Evolutionary conservation across 257 asterid genomes (phyloP), one percentile per base, ranked within the genome.

Genomic region (Euphrasia confusa): DNA sequence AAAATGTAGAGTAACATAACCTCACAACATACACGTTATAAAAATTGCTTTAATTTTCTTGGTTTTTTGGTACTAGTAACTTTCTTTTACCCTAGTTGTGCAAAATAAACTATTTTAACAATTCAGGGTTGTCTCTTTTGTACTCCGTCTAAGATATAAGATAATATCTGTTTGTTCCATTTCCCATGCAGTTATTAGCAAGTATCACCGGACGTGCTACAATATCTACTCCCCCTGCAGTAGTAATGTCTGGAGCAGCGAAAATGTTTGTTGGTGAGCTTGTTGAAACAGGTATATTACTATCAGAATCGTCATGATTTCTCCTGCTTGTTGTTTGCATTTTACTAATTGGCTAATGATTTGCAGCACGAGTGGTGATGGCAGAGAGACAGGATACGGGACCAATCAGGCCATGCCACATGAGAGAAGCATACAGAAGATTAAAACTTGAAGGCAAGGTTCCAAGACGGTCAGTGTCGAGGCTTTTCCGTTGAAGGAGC

Each of bases 211-310:
- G 95, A 76, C 86, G 83, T 64, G 83, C 94, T 9, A 91, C 88
- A 75, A 80, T 86, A 39, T 81, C 95, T 35, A 13, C 80, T 42
- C 98, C 92, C 53, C 80, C 84, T 90, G 83, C 88, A 44, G 88
- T 88, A 33, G 97, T 91, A 71, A 88, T 79, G 39, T 89, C 95
- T 55, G 95, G 97, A 68, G 85, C 84, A 27, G 97, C 95, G 54
- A 91, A 91, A 70, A 86, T 88, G 95, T 86, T 91, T 62, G 95
- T 88, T 0, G 97, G 98, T 54, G 97, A 86, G 84, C 94, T 88
- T 55, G 81, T 83, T 67, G 88, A 85, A 73, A 83, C 86, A 75
- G 85, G 87, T 84, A 77, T 47, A 50, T 3, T 61, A 37, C 8
- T 53, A 26, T 47, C 7, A 9, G 9, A 18, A 33, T 54, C 33